Conservation (phyloP, 2,329 filamentous ascomycete genomes). For the Cercospora sp. region DNA sequence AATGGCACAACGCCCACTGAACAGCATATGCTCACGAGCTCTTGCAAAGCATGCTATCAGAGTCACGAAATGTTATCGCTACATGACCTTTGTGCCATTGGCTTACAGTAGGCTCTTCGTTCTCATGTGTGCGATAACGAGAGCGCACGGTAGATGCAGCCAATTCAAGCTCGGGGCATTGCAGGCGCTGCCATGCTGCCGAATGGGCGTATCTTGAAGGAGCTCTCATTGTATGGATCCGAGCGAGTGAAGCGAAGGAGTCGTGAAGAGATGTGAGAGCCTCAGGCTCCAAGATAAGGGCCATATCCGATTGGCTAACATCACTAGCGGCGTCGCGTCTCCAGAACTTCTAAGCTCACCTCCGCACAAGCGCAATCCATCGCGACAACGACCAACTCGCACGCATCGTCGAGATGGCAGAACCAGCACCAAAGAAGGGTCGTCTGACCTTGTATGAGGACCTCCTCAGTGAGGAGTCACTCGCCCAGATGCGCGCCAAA, state of each 20-base stretch:
- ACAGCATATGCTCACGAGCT: neutral
- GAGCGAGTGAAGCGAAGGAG: neutral
- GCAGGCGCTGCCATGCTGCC: neutral
- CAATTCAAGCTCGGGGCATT: neutral
- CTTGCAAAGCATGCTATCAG: neutral
- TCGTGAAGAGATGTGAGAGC: neutral
- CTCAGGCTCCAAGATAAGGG: neutral
- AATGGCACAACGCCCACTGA: neutral
- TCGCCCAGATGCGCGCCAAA: constrained; percentile 62
- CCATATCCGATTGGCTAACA: neutral
- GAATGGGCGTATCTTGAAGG: neutral
- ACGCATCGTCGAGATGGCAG: constrained; percentile 24
- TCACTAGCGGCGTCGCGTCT: neutral
- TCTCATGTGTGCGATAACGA: neutral
- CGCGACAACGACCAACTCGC: neutral
- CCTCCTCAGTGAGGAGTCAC: constrained; percentile 63
- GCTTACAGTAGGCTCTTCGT: neutral
- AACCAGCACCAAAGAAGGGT: constrained; percentile 30
- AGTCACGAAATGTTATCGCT: neutral
- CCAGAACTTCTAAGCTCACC: neutral
- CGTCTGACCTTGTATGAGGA: constrained; percentile 65
- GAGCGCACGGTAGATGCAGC: neutral
- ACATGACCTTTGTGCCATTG: neutral
- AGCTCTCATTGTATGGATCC: neutral
- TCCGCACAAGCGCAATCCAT: neutral